phyloP scores from a whole-genome alignment of 495 filamentous ascomycete species.

The Neurospora tetrasperma region DNA sequence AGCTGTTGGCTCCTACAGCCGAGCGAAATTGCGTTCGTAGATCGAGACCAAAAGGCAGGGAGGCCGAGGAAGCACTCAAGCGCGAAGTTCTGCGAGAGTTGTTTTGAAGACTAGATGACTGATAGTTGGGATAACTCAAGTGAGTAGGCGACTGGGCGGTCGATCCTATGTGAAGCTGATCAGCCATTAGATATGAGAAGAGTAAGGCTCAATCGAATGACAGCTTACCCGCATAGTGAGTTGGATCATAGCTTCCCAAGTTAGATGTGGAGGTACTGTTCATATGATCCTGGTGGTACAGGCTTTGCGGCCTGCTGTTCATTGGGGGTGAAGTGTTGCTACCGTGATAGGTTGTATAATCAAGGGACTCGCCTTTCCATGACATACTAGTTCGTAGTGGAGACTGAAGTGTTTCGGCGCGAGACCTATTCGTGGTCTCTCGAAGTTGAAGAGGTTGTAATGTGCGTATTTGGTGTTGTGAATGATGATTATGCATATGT shows the following conservation, averaged over 20 bases:
- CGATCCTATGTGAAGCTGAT: slow-evolving; percentile 21
- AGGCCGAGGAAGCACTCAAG: slow-evolving; percentile 38
- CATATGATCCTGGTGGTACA: slow-evolving; percentile 24
- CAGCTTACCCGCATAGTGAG: slow-evolving; percentile 42
- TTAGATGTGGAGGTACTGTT: slow-evolving; percentile 11
- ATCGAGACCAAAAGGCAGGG: slow-evolving; percentile 35
- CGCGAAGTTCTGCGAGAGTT: slow-evolving; percentile 34
- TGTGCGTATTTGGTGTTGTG: slow-evolving; percentile 34
- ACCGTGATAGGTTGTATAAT: slow-evolving; percentile 39
- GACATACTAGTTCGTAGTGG: slow-evolving; percentile 51
- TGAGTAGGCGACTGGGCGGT: slow-evolving; percentile 39
- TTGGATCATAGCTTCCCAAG: slow-evolving; percentile 38
- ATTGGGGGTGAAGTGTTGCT: slow-evolving; percentile 36
- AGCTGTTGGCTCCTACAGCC: slow-evolving; percentile 27
- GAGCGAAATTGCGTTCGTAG: slow-evolving; percentile 40
- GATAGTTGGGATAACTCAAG: slow-evolving; percentile 34
- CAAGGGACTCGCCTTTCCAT: slow-evolving; percentile 50
- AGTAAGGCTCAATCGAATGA: background rate
- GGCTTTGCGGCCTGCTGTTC: slow-evolving; percentile 29
- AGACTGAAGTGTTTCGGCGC: slow-evolving; percentile 48
- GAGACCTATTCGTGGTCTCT: slow-evolving; percentile 48
- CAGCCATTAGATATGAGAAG: background rate
- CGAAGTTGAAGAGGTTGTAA: slow-evolving; percentile 49
- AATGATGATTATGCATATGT: slow-evolving; percentile 33
- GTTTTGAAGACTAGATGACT: slow-evolving; percentile 29